Evolutionary conservation across 2,329 filamentous ascomycete genomes (phyloP), one percentile per base, ranked within the genome.

Genomic region (Dryadomyces quercivorus): DNA sequence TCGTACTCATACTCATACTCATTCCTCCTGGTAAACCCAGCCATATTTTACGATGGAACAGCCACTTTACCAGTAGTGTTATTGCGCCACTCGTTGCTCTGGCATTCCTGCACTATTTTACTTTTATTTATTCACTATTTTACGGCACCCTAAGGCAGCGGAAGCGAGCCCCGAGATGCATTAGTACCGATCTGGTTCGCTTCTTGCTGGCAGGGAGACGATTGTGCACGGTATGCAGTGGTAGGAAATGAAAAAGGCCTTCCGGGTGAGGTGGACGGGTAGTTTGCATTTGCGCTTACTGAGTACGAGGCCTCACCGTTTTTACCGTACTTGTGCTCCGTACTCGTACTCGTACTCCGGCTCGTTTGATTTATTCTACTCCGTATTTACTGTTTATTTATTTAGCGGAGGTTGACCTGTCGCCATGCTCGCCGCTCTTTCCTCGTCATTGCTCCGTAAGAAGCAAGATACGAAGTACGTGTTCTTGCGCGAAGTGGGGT

Each of bases 141-240:
- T 45, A n/a, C 51, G 52, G 51, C 58, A 42, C 58, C 57, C 59
- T 60, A 60, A 53, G 43, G 53, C 49, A 9, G 34, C 57, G 59
- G 59, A 60, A 59, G 55, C 54, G 22, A 38, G 43, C 55, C 56
- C 57, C 59, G 59, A 53, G 54, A 52, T 38, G 43, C 54, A 40
- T 56, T 57, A 57, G 56, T 56, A 54, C 56, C 26, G 52, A 58
- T 56, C 43, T 20, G 56, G 54, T 48, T 42, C 52, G 38, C 49
- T 56, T 12, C 38, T 31, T 31, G 26, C 26, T 31, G 26, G 26
- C 26, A 31, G 26, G 26, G 26, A 31, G 26, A 31, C 26, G 26
- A 31, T 31, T 31, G 8, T 31, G 26, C 26, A 31, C 26, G 8
- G 26, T 31, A 31, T 31, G 26, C 26, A 31, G 4, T 31, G 4